Evolutionary conservation across 2,329 filamentous ascomycete genomes (phyloP).

Genomic region (Alternaria sp.): DNA sequence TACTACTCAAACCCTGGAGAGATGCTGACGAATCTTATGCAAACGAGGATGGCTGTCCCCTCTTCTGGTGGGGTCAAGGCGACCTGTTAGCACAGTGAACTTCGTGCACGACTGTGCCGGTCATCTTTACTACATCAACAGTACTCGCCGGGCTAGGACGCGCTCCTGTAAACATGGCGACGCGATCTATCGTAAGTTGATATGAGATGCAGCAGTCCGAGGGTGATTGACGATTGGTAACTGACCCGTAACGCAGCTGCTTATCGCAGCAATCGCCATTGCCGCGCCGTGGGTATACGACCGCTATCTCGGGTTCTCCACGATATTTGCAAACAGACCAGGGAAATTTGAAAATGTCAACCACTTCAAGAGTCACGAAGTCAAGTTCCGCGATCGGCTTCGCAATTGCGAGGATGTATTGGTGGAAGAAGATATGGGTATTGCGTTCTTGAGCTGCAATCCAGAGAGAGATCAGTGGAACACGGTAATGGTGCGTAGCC

Average conservation of each 20-base stretch:
- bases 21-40: background rate
- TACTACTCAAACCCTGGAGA: background rate
- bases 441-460: conserved; percentile 54
- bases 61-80: background rate
- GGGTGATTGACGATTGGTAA: background rate
- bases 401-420: conserved; percentile 55
- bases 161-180: background rate
- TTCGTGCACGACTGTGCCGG: background rate
- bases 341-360: conserved; percentile 25
- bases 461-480: conserved; percentile 53
- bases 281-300: conserved; percentile 37
- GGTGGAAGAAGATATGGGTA: conserved; percentile 43
- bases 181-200: conserved; percentile 1
- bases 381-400: conserved; percentile 45
- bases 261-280: conserved; percentile 18
- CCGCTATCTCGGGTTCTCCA: conserved; percentile 25
- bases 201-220: background rate
- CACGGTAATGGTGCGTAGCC: conserved; percentile 52
- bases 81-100: background rate
- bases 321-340: conserved; percentile 29
- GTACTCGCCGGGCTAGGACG: background rate
- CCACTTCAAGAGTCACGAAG: conserved; percentile 33
- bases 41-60: background rate
- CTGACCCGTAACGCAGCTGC: conserved; percentile 9
- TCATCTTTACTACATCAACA: background rate